Base-by-base conservation (phyloP, 352 stramenopile genomes). In the Globisporangium mamillatum region DNA sequence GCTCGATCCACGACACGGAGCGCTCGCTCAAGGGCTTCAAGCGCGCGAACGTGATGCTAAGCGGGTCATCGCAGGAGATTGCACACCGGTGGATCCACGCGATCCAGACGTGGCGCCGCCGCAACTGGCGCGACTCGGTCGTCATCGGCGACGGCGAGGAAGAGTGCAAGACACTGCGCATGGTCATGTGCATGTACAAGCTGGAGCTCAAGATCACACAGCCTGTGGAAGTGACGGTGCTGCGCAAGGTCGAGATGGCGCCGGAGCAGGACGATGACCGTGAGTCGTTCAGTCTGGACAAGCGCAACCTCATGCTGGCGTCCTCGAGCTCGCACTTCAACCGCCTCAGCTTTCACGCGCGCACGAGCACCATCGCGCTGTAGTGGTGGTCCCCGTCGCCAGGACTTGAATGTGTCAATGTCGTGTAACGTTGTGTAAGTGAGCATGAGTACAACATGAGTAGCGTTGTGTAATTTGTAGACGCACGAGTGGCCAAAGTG, bases 1-100 rank as follows among this genome's bases (percentile, higher is more conserved):
- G 84, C 24, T 94, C 86, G 20, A 72, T 92, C 29, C 81, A 94
- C 69, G 84, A 92, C 70, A 86, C 81, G 14, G 83, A 94, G 18
- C 84, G 84, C 3, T 88, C 82, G 48, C 82, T 92, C 29, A 75
- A 85, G 61, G 69, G 89, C 46, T 91, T 89, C 65, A 80, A 78
- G 64, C 82, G 77, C 52, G 74, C 53, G 20, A 78, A 75, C 0
- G 76, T 94, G 34, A 67, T 91, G 24, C 70, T 94, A 14, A 86
- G 84, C 52, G 86, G 81, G 2, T 87, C 80, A 14, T 80, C 80
- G 2, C 71, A 71, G 3, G 75, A 81, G 22, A 73, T 88, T 4
- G 74, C 76, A 48, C 64, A 76, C 9, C 72, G 89, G 46, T 94
- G 86, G 86, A 85, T 92, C 27, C 69, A 75, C 29, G 86, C 86